phyloP scores from a whole-genome alignment of 2,329 filamentous ascomycete genomes.

The Annulohypoxylon truncatum region DNA sequence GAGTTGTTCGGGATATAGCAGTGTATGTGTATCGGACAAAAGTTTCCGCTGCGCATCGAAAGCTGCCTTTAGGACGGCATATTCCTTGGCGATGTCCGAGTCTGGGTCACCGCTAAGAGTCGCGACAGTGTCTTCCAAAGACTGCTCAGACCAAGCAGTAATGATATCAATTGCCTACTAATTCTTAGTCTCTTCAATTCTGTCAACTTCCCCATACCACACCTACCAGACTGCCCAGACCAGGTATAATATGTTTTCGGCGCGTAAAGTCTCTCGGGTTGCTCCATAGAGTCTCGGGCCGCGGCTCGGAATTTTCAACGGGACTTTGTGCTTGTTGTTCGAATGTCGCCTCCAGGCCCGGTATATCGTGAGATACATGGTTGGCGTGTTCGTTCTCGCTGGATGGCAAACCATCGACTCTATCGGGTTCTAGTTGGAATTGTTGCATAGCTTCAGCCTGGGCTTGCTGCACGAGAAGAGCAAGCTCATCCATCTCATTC shows the following conservation, averaged over 20 bases:
- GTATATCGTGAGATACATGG: constrained; percentile 18
- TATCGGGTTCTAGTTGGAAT: constrained; percentile 40
- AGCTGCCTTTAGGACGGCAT: constrained; percentile 43
- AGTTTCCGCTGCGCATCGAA: constrained; percentile 48
- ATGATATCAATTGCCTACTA: constrained; percentile 50
- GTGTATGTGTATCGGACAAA: constrained; percentile 42
- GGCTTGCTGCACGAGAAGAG: constrained; percentile 48
- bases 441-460: constrained; percentile 48
- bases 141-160: constrained; percentile 50
- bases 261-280: constrained; percentile 50
- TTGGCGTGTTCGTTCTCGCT: constrained; percentile 30
- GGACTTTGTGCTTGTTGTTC: constrained; percentile 34
- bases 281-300: constrained; percentile 49
- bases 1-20: constrained; percentile 45
- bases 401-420: constrained; percentile 26
- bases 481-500: constrained; percentile 43
- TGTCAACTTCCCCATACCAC: neutral
- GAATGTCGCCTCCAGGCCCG: constrained; percentile 28
- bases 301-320: constrained; percentile 40
- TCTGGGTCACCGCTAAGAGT: constrained; percentile 47
- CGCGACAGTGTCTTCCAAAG: constrained; percentile 51
- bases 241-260: constrained; percentile 50
- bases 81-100: constrained; percentile 49
- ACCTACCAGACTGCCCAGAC: constrained; percentile 49
- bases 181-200: constrained; percentile 34